Percentiles rank a stretch among this genome's conserved stretches.
Evolutionary conservation across 306 rosid species (phyloP).

Genomic region (Prinsepia uniflora): DNA sequence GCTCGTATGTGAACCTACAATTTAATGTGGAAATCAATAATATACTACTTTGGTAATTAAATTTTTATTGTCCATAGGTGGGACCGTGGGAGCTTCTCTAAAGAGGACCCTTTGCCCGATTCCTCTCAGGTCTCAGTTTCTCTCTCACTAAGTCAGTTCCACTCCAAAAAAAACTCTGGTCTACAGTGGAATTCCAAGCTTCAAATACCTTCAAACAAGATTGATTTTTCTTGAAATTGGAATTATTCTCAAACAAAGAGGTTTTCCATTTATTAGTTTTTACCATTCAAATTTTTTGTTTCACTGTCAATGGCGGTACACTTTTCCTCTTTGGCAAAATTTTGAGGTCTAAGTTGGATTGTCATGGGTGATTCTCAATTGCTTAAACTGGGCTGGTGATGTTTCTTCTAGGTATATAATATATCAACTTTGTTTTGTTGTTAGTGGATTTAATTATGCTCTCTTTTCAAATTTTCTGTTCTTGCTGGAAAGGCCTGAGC

Average conservation of each 20-base stretch:
- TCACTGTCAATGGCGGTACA: no score
- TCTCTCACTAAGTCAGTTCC: neutral
- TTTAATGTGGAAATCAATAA: no score
- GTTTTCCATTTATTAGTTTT: slow-evolving; percentile 7
- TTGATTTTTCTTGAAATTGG: slow-evolving; percentile 21
- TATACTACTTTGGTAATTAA: slow-evolving; percentile 12
- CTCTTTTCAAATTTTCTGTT: slow-evolving; percentile 15
- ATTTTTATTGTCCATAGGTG: slow-evolving; percentile 26
- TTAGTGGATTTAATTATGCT: slow-evolving; percentile 12
- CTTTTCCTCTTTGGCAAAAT: slow-evolving; percentile 11
- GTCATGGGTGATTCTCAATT: slow-evolving; percentile 18
- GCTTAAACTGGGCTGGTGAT: slow-evolving; percentile 23
- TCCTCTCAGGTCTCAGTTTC: neutral
- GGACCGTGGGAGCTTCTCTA: slow-evolving; percentile 14
- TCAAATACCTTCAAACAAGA: slow-evolving; percentile 36
- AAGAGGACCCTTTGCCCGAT: neutral
- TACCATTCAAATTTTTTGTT: neutral
- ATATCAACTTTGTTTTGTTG: slow-evolving; percentile 17
- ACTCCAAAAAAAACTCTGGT: slow-evolving; percentile 17
- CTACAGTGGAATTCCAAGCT: slow-evolving; percentile 30
- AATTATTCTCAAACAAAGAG: neutral
- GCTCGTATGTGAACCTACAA: no score
- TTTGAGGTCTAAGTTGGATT: neutral
- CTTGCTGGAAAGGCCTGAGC: neutral
- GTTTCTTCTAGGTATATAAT: neutral